Percentiles rank a stretch among this genome's conserved stretches.
These are phyloP conservation scores for Nemania serpens DNA, from an alignment of 2,329 filamentous ascomycete species.

Conservation along the genomic window DNA sequence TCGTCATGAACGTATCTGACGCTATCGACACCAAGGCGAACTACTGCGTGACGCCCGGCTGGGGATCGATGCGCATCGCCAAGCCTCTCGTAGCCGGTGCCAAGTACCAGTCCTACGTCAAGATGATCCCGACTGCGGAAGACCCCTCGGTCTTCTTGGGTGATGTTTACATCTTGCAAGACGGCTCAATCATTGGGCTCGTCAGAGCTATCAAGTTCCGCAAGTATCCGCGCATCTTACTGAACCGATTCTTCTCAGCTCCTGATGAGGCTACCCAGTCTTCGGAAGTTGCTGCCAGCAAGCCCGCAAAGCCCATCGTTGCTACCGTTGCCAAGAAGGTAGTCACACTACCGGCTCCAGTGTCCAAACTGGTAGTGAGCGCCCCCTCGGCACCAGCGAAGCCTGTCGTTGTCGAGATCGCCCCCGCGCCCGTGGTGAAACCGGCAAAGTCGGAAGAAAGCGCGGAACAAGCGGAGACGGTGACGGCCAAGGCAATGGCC, in stretches of 20 bases:
- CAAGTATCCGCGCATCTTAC: constrained; percentile 43
- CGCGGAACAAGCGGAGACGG: too few species aligned
- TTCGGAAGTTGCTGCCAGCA: too few species aligned
- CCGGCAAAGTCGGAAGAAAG: too few species aligned
- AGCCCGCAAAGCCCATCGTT: too few species aligned
- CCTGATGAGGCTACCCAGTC: constrained; percentile 29
- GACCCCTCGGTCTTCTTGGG: constrained; percentile 39
- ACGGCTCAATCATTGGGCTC: constrained; percentile 41
- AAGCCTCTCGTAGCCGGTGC: constrained; percentile 39
- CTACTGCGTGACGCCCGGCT: constrained; percentile 19
- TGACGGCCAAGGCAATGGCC: too few species aligned
- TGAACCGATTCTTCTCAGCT: constrained; percentile 47
- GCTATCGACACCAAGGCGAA: constrained; percentile 34
- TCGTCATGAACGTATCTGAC: constrained; percentile 48
- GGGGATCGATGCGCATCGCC: constrained; percentile 42
- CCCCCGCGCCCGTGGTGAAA: too few species aligned
- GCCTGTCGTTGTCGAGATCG: too few species aligned
- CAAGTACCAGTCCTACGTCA: constrained; percentile 45
- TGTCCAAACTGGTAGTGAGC: too few species aligned
- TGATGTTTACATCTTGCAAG: constrained; percentile 45
- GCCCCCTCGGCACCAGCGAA: too few species aligned
- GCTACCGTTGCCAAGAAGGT: too few species aligned
- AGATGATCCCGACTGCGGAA: constrained; percentile 43
- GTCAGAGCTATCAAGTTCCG: constrained; percentile 45
- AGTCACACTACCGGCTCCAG: too few species aligned